These are phyloP conservation scores for Kingdonia uniflora DNA, from an alignment of 164 flowering plant species.

Conservation along the genomic window DNA sequence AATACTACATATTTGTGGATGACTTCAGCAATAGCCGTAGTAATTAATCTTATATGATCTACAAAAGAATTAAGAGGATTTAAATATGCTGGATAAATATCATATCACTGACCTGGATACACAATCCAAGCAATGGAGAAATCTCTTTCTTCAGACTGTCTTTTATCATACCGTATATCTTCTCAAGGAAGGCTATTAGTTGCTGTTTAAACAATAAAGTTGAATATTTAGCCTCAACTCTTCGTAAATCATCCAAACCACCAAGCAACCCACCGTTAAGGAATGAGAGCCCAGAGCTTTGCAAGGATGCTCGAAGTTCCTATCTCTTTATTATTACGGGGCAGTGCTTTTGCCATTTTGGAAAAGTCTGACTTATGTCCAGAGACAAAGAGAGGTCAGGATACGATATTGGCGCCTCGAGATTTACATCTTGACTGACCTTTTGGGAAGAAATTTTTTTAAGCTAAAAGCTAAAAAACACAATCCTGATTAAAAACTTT, in stretches of 20 bases:
- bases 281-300: conserved; percentile 74
- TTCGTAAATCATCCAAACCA: conserved; percentile 69
- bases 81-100: conserved; percentile 2
- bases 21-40: too few relatives aligned
- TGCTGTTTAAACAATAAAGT: conserved; percentile 96
- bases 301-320: conserved; percentile 86
- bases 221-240: conserved; percentile 97
- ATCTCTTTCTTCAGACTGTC: conserved; percentile 97
- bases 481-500: too few relatives aligned
- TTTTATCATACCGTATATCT: conserved; percentile 95
- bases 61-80: background rate
- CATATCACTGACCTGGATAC: conserved; percentile 67
- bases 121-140: conserved; percentile 84
- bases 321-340: too few relatives aligned
- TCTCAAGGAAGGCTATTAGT: conserved; percentile 96
- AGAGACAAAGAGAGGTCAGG: too few relatives aligned
- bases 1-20: too few relatives aligned
- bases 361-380: too few relatives aligned
- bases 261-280: conserved; percentile 67
- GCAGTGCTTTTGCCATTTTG: too few relatives aligned
- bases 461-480: too few relatives aligned
- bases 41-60: too few relatives aligned
- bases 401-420: too few relatives aligned
- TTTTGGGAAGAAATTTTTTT: too few relatives aligned
- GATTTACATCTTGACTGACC: too few relatives aligned